Evolutionary conservation across 2,329 filamentous ascomycete species (phyloP), one percentile per base, ranked within the genome.

Genomic region (Penicillium hesseltinei): DNA sequence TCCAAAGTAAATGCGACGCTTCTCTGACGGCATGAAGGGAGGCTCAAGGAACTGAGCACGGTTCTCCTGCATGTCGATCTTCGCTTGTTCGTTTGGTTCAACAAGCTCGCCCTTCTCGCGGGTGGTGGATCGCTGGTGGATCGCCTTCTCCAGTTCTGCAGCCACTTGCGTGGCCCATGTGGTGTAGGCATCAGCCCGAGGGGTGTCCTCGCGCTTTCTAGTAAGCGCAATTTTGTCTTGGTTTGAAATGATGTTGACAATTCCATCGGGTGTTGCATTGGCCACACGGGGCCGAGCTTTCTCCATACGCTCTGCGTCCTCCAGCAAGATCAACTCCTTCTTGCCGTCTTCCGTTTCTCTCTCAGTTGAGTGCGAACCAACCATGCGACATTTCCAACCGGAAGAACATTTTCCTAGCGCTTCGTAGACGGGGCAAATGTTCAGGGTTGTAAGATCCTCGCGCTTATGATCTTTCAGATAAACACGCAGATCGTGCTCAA

Each of bases 341-440:
- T 84, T 84, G 9, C 92, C 93, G 72, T 96, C 92, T 53, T 88
- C 86, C 21, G 81, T 85, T 63, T 89, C 85, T 25, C 90, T 76
- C 75, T 97, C 93, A 61, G 87, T 82, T 67, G 91, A 94, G 75
- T 99, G 94, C 61, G 91, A 95, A 61, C 84, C 84, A 35, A 91
- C 89, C 70, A 97, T 96, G 23, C 93, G 88, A 73, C 94, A 99
- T 73, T 93, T 96, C 92, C 93, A 99, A 6, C 94, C 94, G 15
- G 88, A 85, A 48, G 84, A 82, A 68, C 94, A 99, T 60, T 81
- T 85, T 13, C 92, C 92, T 62, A 88, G 84, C 17, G 81, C 80
- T 63, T 90, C 87, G 73, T 86, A 97, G 9, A 96, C 83, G 0
- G 92, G 93, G 69, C 94, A 99, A 60, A 88, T 81, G 7, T 81